Evolutionary conservation across 2,329 filamentous ascomycete genomes (phyloP).

Genomic region (Catunica adiposa): DNA sequence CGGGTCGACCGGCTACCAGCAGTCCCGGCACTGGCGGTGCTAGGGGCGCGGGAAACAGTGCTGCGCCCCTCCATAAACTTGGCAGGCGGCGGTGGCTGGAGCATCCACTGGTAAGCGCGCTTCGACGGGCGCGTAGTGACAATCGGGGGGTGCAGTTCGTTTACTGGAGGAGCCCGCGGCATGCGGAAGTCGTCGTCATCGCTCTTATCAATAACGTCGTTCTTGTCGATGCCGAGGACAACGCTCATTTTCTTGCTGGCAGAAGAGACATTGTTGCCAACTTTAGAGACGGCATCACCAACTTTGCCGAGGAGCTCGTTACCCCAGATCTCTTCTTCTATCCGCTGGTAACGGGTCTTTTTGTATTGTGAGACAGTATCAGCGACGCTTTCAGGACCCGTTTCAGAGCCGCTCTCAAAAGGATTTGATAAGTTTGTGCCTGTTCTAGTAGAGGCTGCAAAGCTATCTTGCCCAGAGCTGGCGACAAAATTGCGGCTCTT

Average conservation of each 20-base stretch:
- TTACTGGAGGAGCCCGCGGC: constrained; percentile 54
- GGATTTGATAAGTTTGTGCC: constrained; percentile 51
- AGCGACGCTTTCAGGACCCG: constrained; percentile 10
- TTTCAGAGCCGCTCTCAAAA: constrained; percentile 13
- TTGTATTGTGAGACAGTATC: constrained; percentile 12
- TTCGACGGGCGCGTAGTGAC: constrained; percentile 57
- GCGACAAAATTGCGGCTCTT: constrained; percentile 6
- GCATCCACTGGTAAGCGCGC: constrained; percentile 73
- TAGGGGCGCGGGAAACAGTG: constrained; percentile 46
- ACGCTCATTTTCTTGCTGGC: constrained; percentile 38
- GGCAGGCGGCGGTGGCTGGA: constrained; percentile 77
- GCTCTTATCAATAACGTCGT: constrained; percentile 32
- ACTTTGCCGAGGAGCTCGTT: constrained; percentile 26
- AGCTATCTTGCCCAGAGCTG: constrained; percentile 13
- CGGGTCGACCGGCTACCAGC: constrained; percentile 12
- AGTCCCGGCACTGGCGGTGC: constrained; percentile 28
- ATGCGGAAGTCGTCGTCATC: constrained; percentile 48
- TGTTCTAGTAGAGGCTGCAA: constrained; percentile 7
- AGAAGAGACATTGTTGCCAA: constrained; percentile 25
- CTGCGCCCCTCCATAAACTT: constrained; percentile 83
- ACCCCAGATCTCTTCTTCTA: constrained; percentile 80
- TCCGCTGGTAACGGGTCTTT: constrained; percentile 57
- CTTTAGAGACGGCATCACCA: constrained; percentile 17
- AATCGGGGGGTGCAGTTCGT: constrained; percentile 73
- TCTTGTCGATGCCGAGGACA: constrained; percentile 35